Base-by-base conservation (phyloP, 2,329 filamentous ascomycete genomes). In the Diaporthe nobilis region DNA sequence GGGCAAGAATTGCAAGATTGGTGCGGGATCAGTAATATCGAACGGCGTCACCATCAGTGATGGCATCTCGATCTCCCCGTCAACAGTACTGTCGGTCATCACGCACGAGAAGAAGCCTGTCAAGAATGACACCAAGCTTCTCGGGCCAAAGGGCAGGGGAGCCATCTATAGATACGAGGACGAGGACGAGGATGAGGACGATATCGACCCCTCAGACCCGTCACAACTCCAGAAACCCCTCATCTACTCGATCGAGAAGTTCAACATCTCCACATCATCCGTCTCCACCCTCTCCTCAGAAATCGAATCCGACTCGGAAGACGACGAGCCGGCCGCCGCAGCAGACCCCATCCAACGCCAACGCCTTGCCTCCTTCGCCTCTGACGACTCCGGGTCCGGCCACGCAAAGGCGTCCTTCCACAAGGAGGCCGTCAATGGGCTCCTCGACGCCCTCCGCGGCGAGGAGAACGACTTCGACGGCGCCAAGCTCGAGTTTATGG, bases 401-500 rank as follows among this genome's bases (percentile, higher is more conserved):
- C 85, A 84, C 75, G 85, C 82, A 77, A 79, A 84, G 44, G 84
- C 86, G 31, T 82, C 92, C 75, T 98, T 98, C 89, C 94, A 98
- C 82, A 89, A 93, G 77, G 96, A 98, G 81, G 96, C 96, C 37
- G 94, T 96, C 4, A 89, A 92, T 78, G 96, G 95, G 77, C 90
- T 98, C n/a, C 90, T 96, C 77, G 96, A 98, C 81, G 94, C 95
- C 34, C 88, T 98, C 57, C 93, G 94, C 71, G 90, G 92, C 76
- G 93, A 92, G 31, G 90, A 91, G 20, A 91, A 92, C 15, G 94
- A 97, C 82, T 97, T 98, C 78, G 96, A 98, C 81, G 88, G 88
- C 3, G 90, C 91, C 68, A 95, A 96, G 82, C 90, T 98, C 47
- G 97, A 99, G 83, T 94, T 99, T 77, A 98, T 96, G 87, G 94